Percentiles rank a stretch among this genome's conserved stretches.
These are phyloP conservation scores for Funneliformis geosporum DNA, from an alignment of 192 early-diverging fungal species.

Conservation along the genomic window DNA sequence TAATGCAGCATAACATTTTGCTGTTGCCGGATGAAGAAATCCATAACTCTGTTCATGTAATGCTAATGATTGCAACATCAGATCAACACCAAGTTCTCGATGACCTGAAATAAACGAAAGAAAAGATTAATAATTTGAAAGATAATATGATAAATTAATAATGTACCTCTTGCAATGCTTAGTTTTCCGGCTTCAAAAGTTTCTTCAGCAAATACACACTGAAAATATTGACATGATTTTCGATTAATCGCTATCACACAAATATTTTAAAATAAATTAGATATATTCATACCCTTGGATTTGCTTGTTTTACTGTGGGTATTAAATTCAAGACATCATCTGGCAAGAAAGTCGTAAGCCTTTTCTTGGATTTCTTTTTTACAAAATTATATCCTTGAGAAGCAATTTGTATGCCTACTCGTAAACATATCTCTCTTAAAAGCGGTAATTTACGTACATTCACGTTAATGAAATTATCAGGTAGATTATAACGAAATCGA, in stretches of 20 bases:
- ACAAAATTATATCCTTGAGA: slow-evolving; percentile 73
- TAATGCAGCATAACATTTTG: slow-evolving; percentile 78
- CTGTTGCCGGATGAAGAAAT: slow-evolving; percentile 87
- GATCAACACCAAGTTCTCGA: slow-evolving; percentile 75
- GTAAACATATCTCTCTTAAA: slow-evolving; percentile 80
- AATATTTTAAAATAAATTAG: neutral
- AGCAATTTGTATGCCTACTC: slow-evolving; percentile 85
- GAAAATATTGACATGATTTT: slow-evolving; percentile 27
- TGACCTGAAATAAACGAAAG: slow-evolving; percentile 46
- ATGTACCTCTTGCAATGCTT: slow-evolving; percentile 65
- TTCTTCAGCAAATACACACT: slow-evolving; percentile 83
- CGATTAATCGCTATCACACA: neutral
- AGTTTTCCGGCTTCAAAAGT: slow-evolving; percentile 83
- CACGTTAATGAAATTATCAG: slow-evolving; percentile 54
- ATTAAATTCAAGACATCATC: slow-evolving; percentile 72
- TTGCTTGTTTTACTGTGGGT: slow-evolving; percentile 74
- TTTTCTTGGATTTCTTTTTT: slow-evolving; percentile 54
- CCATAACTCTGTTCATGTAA: slow-evolving; percentile 95
- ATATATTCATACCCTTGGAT: slow-evolving; percentile 42
- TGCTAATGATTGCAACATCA: slow-evolving; percentile 78
- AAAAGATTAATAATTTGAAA: neutral
- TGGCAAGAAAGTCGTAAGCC: slow-evolving; percentile 57
- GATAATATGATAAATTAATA: neutral
- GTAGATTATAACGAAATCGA: slow-evolving; percentile 77
- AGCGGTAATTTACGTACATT: slow-evolving; percentile 61